Evolutionary conservation across 1,139 yeast genomes (phyloP), one percentile per base, ranked within the genome.

Genomic region (Scheffersomyces quercinus): DNA sequence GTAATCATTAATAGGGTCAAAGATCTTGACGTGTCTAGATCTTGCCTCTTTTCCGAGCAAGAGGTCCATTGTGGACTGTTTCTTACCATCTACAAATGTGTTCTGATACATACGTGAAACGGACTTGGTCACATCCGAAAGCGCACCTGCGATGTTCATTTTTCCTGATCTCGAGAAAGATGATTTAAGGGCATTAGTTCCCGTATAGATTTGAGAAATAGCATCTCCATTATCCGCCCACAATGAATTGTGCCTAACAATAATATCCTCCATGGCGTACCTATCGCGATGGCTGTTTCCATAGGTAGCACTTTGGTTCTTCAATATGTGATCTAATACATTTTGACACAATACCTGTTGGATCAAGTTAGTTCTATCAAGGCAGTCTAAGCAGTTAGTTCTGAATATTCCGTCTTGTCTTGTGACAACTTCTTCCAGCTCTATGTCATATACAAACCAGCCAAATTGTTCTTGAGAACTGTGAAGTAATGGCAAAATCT

Each of bases 171-270:
- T 77, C 2, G 98, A 87, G 60, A 86, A 93, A 4, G 97, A 88
- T 0, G 97, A 88, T 62, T 95, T 95, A 40, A 95, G 72, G 0
- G 99, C 99, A 60, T 93, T 91, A 0, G 99, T 95, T 5, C 99
- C 99, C 0, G 99, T 93, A 61, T 95, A 95, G 28, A 93, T 93
- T 62, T 90, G 97, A 1, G 98, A 90, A 8, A 95, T 81, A 48
- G 95, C 97, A 65, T 95, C 99, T 38, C 99, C 99, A 62, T 93
- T 91, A 64, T 95, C 97, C 0, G 99, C 99, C 99, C 99, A 95
- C 16, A 93, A 67, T 3, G 85, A 73, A 55, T 90, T 88, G 58
- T 91, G 97, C 47, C 79, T 82, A 34, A 67, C 61, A 60, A 83
- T 75, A 36, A 88, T 66, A 15, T 83, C 93, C 8, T 63, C 71